These are phyloP conservation scores for Westerdykella ornata DNA, from an alignment of 2,329 filamentous ascomycete genomes.

Conservation along the genomic window DNA sequence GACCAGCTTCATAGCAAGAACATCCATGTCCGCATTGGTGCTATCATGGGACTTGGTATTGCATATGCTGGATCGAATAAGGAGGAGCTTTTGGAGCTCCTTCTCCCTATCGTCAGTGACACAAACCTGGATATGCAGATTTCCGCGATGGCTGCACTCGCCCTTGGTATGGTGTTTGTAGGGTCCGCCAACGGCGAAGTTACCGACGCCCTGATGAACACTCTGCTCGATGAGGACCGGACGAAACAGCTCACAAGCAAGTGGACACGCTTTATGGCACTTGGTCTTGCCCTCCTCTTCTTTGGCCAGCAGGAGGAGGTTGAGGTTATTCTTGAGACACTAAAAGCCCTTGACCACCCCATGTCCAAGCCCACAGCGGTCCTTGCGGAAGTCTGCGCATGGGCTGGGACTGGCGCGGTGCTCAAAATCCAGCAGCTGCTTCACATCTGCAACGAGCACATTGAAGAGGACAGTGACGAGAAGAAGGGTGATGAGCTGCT, in stretches of 20 bases:
- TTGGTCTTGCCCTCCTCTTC: conserved; percentile 87
- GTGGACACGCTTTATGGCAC: conserved; percentile 94
- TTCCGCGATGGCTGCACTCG: conserved; percentile 89
- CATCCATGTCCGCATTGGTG: conserved; percentile 68
- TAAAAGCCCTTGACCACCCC: conserved; percentile 94
- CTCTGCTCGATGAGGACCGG: conserved; percentile 87
- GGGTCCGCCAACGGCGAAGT: conserved; percentile 88
- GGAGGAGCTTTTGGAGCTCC: conserved; percentile 74
- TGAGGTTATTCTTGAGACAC: conserved; percentile 92
- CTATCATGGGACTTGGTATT: conserved; percentile 92
- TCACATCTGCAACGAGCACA: conserved; percentile 95
- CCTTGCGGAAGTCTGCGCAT: conserved; percentile 91
- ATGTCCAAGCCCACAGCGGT: conserved; percentile 96
- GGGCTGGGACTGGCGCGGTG: conserved; percentile 94
- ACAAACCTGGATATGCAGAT: conserved; percentile 85
- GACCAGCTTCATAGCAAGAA: conserved; percentile 75
- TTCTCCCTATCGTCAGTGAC: conserved; percentile 83
- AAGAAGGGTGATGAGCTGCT: conserved; percentile 94
- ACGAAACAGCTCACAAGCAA: conserved; percentile 91
- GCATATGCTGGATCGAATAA: conserved; percentile 93
- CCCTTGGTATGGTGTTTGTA: conserved; percentile 84
- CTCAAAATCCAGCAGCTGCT: conserved; percentile 95
- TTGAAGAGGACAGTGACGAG: conserved; percentile 81
- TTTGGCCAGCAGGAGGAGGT: conserved; percentile 97
- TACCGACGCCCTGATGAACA: conserved; percentile 84